Base-by-base conservation (phyloP, 495 filamentous ascomycete genomes). In the Aspergillus nidulans region DNA sequence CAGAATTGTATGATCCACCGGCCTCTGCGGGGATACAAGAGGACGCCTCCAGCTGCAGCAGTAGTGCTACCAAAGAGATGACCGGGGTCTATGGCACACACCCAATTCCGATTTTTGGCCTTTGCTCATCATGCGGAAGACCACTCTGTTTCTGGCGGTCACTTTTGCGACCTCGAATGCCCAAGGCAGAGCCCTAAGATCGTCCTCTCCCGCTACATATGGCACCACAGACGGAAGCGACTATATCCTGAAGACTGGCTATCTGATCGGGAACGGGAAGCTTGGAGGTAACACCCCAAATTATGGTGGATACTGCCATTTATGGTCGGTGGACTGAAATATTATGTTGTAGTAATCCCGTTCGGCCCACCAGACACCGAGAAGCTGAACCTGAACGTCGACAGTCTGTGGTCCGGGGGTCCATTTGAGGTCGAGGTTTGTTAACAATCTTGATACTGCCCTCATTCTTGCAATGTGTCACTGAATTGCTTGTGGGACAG, bases 391-490 rank as follows among this genome's bases (percentile, higher is more conserved):
- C 49, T 77, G 26, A 78, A 77, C 39, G 56, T 74, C n/a, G 76
- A 78, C 53, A 68, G 62, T 13, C 51, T 78, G 5, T 78, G 74
- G 74, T 64, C 68, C 23, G 76, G 73, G 6, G 76, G 76, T 0
- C 76, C 76, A 0, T 77, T 77, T 40, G 64, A 72, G 44, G 49
- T 57, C 13, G 41, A 43, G 26, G 53, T 60, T 24, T 13, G 40
- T 43, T 26, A 12, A 18, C 10, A 30, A 9, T 13, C 16, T 34
- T 19, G 15, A 21, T 2, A 2, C 24, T 43, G 1, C 5, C 25
- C 19, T 5, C 16, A 15, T 2, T n/a, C n/a, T n/a, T n/a, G n/a
- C n/a, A n/a, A n/a, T n/a, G n/a, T n/a, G n/a, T n/a, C n/a, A 53
- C 6, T 19, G 21, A 36, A 1, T 28, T 34, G 15, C 15, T 32